A percentile compares a stretch with the other conserved stretches of the same genome.
Conservation (phyloP, 1,139 yeast species). For the Trichomonascaceae sp. region DNA sequence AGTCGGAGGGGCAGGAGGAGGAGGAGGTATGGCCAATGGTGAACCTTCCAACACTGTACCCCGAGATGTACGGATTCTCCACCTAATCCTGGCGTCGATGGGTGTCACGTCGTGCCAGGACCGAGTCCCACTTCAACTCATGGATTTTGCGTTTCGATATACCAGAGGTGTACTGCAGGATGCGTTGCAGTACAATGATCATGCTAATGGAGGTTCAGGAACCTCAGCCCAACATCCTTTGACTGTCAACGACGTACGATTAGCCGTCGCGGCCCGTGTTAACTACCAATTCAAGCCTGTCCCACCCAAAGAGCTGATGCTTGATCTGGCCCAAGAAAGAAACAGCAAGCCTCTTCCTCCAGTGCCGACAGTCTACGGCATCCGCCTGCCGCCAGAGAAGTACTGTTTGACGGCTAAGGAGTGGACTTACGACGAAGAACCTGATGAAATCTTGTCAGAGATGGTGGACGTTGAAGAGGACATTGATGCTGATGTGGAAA, state of each 20-base stretch:
- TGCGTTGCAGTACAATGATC: slow-evolving; percentile 80
- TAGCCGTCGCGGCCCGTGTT: slow-evolving; percentile 87
- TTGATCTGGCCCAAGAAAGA: slow-evolving; percentile 86
- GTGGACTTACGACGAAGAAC: slow-evolving; percentile 45
- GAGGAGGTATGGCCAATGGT: slow-evolving; percentile 7
- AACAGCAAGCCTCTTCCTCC: slow-evolving; percentile 85
- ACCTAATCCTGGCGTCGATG: slow-evolving; percentile 84
- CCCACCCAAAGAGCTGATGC: slow-evolving; percentile 80
- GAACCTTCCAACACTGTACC: slow-evolving; percentile 34
- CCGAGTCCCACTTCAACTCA: slow-evolving; percentile 84
- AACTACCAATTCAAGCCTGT: slow-evolving; percentile 93
- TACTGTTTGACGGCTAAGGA: slow-evolving; percentile 81
- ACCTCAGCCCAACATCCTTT: slow-evolving; percentile 34
- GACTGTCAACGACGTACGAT: slow-evolving; percentile 77
- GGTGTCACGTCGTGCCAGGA: slow-evolving; percentile 88
- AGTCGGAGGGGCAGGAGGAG: too few species aligned
- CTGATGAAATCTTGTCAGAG: slow-evolving; percentile 22
- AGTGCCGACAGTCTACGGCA: slow-evolving; percentile 84
- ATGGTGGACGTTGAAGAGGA: slow-evolving; percentile 10
- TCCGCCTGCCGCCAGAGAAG: slow-evolving; percentile 93
- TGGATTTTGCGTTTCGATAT: slow-evolving; percentile 93
- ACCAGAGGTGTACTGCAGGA: slow-evolving; percentile 79
- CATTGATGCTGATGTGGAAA: slow-evolving; percentile 6
- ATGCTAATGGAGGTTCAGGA: slow-evolving; percentile 31
- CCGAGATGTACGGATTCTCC: slow-evolving; percentile 81